These are phyloP conservation scores for Sporormia fimetaria DNA, from an alignment of 495 filamentous ascomycete species.

Conservation along the genomic window DNA sequence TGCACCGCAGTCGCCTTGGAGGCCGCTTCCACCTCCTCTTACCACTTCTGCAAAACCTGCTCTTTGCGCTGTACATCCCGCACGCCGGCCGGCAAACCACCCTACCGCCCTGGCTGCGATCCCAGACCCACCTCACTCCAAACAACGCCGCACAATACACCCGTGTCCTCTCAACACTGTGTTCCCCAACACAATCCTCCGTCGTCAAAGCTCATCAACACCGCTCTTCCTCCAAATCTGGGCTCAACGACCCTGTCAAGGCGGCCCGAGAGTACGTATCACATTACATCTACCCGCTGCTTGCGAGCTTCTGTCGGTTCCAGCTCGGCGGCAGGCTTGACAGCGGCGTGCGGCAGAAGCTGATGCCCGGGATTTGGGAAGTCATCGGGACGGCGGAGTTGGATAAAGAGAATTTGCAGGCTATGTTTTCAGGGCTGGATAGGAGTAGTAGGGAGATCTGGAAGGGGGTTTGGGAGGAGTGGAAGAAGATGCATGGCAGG, in stretches of 20 bases:
- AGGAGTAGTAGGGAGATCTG: conserved; percentile 56
- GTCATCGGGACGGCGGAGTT: conserved; percentile 63
- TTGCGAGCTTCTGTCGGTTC: conserved; percentile 59
- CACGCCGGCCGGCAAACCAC: conserved; percentile 42
- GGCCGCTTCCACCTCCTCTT: conserved; percentile 63
- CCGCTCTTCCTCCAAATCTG: conserved; percentile 24
- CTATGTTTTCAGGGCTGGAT: conserved; percentile 60
- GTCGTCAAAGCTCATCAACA: conserved; percentile 42
- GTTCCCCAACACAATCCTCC: conserved; percentile 65
- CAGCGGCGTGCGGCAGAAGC: conserved; percentile 52
- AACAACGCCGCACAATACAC: conserved; percentile 52
- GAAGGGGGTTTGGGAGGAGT: conserved; percentile 55
- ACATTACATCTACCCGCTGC: conserved; percentile 58
- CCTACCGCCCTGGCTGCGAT: conserved; percentile 39
- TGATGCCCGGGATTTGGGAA: conserved; percentile 62
- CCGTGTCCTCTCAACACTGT: conserved; percentile 63
- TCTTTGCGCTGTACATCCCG: conserved; percentile 51
- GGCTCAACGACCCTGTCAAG: conserved; percentile 63
- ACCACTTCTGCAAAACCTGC: conserved; percentile 48
- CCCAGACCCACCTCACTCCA: conserved; percentile 33
- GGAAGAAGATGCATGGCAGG: conserved; percentile 14
- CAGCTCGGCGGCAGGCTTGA: conserved; percentile 47
- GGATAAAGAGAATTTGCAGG: conserved; percentile 49
- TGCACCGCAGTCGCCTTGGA: conserved; percentile 53
- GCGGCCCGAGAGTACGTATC: conserved; percentile 65